Evolutionary conservation across 2,329 filamentous ascomycete genomes (phyloP), one percentile per base, ranked within the genome.

Genomic region (Onygenales sp.): DNA sequence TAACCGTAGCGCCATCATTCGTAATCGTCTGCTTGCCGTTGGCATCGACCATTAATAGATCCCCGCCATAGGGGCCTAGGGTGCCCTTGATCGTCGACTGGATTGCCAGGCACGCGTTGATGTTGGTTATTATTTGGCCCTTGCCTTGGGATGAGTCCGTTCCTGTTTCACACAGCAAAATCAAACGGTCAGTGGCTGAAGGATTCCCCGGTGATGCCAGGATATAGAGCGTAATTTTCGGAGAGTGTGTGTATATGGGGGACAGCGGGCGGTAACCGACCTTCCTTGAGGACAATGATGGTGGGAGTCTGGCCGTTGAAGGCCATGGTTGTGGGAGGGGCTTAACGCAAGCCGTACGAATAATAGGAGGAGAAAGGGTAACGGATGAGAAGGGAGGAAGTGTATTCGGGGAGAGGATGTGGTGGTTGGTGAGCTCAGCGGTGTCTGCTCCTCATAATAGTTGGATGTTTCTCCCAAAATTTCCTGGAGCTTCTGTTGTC

Each of bases 11-110:
- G 68, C 93, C 93, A 76, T 98, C 93, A 75, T 98, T 98, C 64
- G 93, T 98, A 69, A 98, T 97, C 53, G 93, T 98, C 76, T 96
- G 90, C 72, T 77, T 85, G 71, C 93, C 93, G 78, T 96, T 96
- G 72, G 84, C 85, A 73, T 97, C 93, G 54, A 97, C 92, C 75
- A 98, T 85, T 70, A 98, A 80, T 69, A 97, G 76, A 75, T 98
- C 93, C 66, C 93, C 93, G 69, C 93, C 93, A 74, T 97, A 98
- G 36, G 93, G 93, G 42, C 93, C 93, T 38, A 98, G 80, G 17
- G 93, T 98, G 65, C 87, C 89, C 77, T 95, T 94, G 76, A 98
- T 92, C 56, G 92, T 97, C 50, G 85, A 82, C 76, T 98, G 93
- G 42, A 98, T 91, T 27, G 93, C 92, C 64, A 96, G 79, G 72